A percentile compares a stretch with the other conserved stretches of the same genome.
Conservation (phyloP, 2,329 filamentous ascomycete species). For the Hirsutella minnesotensis region DNA sequence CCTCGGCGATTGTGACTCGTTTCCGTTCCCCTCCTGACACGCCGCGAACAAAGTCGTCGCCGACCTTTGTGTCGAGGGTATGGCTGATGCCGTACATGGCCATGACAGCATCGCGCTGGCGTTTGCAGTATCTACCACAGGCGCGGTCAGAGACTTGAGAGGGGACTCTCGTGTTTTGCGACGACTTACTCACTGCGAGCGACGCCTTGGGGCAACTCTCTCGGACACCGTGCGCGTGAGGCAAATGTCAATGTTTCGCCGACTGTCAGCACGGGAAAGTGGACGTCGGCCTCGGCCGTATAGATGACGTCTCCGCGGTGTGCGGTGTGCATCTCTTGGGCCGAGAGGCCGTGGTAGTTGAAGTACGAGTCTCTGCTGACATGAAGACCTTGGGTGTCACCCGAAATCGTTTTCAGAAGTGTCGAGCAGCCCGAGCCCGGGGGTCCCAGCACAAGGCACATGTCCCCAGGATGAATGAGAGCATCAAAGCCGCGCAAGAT, state of each 20-base stretch:
- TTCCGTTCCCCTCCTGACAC: neutral
- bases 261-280: conserved; percentile 59
- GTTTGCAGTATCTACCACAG: neutral
- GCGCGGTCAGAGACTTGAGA: neutral
- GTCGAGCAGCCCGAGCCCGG: conserved; percentile 70
- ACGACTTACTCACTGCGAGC: neutral
- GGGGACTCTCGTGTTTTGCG: too few species aligned
- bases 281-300: conserved; percentile 63
- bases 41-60: neutral
- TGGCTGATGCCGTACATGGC: conserved; percentile 1
- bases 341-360: neutral
- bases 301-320: conserved; percentile 55
- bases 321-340: neutral
- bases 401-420: conserved; percentile 71
- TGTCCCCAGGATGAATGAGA: conserved; percentile 57
- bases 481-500: conserved; percentile 59
- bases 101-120: neutral
- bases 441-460: conserved; percentile 63
- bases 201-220: neutral
- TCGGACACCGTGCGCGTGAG: conserved; percentile 33
- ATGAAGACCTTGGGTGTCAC: conserved; percentile 74
- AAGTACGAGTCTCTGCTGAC: neutral
- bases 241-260: conserved; percentile 63
- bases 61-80: neutral
- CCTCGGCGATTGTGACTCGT: neutral